phyloP scores from a whole-genome alignment of 345 rosid species.

The Acer saccharum region DNA sequence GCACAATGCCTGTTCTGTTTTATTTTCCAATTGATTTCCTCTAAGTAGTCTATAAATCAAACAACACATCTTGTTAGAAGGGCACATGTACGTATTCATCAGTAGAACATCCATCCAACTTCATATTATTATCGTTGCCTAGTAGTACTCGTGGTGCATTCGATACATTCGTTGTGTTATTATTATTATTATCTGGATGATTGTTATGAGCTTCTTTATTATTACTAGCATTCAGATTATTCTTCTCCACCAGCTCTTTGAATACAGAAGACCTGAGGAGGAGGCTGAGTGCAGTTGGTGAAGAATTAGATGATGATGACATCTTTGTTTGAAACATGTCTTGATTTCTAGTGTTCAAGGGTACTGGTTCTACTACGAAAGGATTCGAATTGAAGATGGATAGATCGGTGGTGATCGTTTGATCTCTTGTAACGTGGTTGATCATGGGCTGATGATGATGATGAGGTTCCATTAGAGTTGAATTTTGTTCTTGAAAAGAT shows the following conservation, averaged over 20 bases:
- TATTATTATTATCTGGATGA: constrained; percentile 6
- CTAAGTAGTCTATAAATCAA: constrained; percentile 30
- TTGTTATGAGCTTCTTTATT: not conserved
- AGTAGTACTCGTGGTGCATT: not conserved
- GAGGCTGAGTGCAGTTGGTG: constrained; percentile 50
- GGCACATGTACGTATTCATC: constrained; percentile 6
- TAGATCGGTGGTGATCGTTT: constrained; percentile 1
- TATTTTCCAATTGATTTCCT: constrained; percentile 11
- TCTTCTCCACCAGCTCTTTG: constrained; percentile 49
- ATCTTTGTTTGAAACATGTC: constrained; percentile 8
- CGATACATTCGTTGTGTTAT: not conserved
- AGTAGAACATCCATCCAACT: constrained; percentile 16
- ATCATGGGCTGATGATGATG: not conserved
- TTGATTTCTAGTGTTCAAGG: constrained; percentile 14
- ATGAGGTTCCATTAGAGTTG: not conserved
- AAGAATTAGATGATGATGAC: constrained; percentile 12
- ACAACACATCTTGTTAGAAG: constrained; percentile 24
- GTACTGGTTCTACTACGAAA: not conserved
- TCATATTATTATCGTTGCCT: constrained; percentile 2
- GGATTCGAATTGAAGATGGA: constrained; percentile 26
- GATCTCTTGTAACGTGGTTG: constrained; percentile 16
- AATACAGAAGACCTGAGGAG: constrained; percentile 51
- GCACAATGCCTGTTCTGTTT: not conserved
- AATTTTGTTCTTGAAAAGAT: constrained; percentile 20
- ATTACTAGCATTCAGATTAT: constrained; percentile 26